Evolutionary conservation across 2,329 filamentous ascomycete species (phyloP).

Genomic region (Neonectria neomacrospora): DNA sequence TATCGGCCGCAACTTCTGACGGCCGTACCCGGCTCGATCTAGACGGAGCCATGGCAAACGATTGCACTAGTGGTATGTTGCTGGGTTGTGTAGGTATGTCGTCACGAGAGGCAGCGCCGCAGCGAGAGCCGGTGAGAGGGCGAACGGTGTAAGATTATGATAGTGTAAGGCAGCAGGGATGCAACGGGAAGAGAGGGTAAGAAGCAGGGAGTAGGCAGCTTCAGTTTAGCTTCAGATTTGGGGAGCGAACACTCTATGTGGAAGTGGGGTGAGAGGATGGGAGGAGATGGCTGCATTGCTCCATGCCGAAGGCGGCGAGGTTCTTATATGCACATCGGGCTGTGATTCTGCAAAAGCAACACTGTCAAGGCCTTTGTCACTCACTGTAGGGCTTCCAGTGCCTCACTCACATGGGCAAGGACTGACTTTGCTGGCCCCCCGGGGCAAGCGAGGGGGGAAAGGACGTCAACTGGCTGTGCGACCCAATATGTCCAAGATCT

Average conservation of each 20-base stretch:
- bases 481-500: constrained; percentile 51
- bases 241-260: background rate
- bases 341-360: constrained; percentile 43
- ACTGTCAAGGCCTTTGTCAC: constrained; percentile 38
- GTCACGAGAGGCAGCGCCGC: constrained; percentile 15
- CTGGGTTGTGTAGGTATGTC: background rate
- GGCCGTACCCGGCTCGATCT: constrained; percentile 50
- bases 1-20: constrained; percentile 76
- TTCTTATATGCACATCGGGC: constrained; percentile 42
- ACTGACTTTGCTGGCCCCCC: constrained; percentile 26
- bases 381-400: constrained; percentile 19
- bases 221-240: background rate
- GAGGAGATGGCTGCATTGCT: constrained; percentile 24
- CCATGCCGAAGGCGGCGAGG: constrained; percentile 32
- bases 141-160: background rate
- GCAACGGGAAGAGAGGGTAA: background rate
- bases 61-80: constrained; percentile 8
- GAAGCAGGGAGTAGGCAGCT: background rate
- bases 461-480: constrained; percentile 48
- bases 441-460: constrained; percentile 45
- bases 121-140: background rate
- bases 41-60: constrained; percentile 47
- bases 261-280: constrained; percentile 24
- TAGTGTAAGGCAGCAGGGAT: background rate
- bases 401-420: constrained; percentile 33